Percentiles rank a stretch among this genome's conserved stretches.
These are phyloP conservation scores for Themeda triandra DNA, from an alignment of 176 grass and related monocot species.

Conservation along the genomic window DNA sequence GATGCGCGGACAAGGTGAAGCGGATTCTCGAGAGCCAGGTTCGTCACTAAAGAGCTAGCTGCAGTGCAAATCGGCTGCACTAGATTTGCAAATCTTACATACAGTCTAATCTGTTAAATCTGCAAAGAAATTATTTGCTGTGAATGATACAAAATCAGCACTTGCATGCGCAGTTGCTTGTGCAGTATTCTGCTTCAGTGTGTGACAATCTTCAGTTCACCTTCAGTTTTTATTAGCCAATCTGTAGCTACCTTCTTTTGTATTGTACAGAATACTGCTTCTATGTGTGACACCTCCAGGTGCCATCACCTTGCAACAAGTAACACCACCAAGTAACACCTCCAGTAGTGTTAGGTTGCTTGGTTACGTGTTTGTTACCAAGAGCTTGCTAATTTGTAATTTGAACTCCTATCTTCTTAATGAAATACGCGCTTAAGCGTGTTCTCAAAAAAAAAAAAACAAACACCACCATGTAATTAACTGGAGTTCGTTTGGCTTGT, in stretches of 20 bases:
- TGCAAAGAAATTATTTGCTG: background rate
- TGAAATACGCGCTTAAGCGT: too few species aligned
- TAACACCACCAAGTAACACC: background rate
- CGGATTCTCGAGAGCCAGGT: constrained; percentile 78
- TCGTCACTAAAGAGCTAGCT: background rate
- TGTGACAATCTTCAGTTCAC: too few species aligned
- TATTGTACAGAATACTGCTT: background rate
- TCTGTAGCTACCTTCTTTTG: background rate
- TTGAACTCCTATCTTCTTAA: too few species aligned
- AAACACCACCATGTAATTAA: background rate
- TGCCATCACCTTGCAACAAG: background rate
- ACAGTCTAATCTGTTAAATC: background rate
- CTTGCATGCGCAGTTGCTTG: background rate
- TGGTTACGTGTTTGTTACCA: too few species aligned
- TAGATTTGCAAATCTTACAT: background rate
- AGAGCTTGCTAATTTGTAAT: too few species aligned
- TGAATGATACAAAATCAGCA: background rate
- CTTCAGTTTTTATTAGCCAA: background rate
- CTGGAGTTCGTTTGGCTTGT: background rate
- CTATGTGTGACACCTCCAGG: background rate
- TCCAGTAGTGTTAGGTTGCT: too few species aligned
- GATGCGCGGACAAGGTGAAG: constrained; percentile 76
- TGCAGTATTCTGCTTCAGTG: too few species aligned
- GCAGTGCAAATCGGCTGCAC: background rate
- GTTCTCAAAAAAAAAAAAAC: too few species aligned